Evolutionary conservation across 306 rosid genomes (phyloP).

Genomic region (Parietaria judaica): DNA sequence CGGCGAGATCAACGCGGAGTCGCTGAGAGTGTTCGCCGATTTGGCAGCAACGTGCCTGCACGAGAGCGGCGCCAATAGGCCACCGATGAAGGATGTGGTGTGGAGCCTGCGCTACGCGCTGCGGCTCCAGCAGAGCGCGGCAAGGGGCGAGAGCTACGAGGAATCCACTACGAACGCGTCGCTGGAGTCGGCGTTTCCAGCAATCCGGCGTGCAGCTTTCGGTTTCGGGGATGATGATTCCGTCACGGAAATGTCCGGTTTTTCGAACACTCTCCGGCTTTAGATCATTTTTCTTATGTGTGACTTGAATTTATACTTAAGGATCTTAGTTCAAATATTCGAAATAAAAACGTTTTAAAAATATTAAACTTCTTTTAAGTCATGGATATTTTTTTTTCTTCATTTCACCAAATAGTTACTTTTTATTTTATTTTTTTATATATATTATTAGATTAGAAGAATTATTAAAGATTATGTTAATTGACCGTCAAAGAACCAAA

Average conservation of each 20-base stretch:
- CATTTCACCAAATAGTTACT: no score
- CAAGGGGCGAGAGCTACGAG: slow-evolving; percentile 22
- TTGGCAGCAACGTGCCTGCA: slow-evolving; percentile 34
- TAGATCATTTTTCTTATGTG: not conserved
- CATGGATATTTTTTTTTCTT: no score
- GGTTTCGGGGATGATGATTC: not conserved
- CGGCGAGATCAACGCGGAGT: slow-evolving; percentile 30
- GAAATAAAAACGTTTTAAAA: not conserved
- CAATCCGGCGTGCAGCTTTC: not conserved
- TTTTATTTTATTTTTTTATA: no score
- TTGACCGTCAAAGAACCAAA: no score
- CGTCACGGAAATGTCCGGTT: no score
- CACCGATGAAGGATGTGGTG: slow-evolving; percentile 39
- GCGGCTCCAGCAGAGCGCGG: slow-evolving; percentile 37
- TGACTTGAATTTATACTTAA: not conserved
- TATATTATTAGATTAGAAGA: no score
- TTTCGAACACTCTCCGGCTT: not conserved
- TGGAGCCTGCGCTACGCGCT: slow-evolving; percentile 45
- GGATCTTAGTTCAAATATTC: not conserved
- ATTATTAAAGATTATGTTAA: no score
- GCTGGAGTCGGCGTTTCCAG: not conserved
- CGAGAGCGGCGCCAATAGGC: slow-evolving; percentile 30
- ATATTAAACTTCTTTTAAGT: no score
- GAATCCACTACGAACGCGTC: slow-evolving; percentile 12
- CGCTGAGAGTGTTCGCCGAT: slow-evolving; percentile 38